These are phyloP conservation scores for Arthrobotrys megalospora DNA, from an alignment of 2,329 filamentous ascomycete species.

Conservation along the genomic window DNA sequence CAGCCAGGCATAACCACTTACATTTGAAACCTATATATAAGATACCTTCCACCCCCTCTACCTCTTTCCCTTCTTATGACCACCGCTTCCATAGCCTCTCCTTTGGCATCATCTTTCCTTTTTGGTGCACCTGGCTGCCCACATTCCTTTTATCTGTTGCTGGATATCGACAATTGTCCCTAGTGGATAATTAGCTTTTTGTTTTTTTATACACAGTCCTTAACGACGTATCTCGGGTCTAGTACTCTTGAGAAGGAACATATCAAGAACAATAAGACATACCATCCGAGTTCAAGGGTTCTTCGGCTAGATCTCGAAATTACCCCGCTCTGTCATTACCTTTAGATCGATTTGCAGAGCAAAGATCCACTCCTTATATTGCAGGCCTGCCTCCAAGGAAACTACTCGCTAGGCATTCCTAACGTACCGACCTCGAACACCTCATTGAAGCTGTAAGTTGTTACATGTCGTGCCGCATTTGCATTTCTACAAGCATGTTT, in stretches of 20 bases:
- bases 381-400: slow-evolving; percentile 36
- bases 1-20: slow-evolving; percentile 25
- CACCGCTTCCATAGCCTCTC: slow-evolving; percentile 41
- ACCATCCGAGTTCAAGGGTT: slow-evolving; percentile 18
- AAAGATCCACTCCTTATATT: slow-evolving; percentile 52
- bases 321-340: slow-evolving; percentile 9
- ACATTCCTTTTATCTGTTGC: slow-evolving; percentile 58
- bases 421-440: slow-evolving; percentile 13
- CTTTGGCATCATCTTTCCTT: slow-evolving; percentile 55
- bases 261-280: slow-evolving; percentile 26
- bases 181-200: slow-evolving; percentile 55
- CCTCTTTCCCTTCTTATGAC: slow-evolving; percentile 39
- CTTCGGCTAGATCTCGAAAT: slow-evolving; percentile 32
- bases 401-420: slow-evolving; percentile 2
- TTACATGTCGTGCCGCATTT: neutral
- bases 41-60: slow-evolving; percentile 35
- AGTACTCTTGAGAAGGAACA: slow-evolving; percentile 49
- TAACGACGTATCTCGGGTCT: slow-evolving; percentile 50
- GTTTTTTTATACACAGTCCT: slow-evolving; percentile 45
- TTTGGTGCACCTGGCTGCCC: slow-evolving; percentile 36
- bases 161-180: slow-evolving; percentile 52
- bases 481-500: neutral
- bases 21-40: slow-evolving; percentile 54
- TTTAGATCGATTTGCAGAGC: slow-evolving; percentile 38
- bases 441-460: slow-evolving; percentile 28